phyloP scores from a whole-genome alignment of 805 yeast genomes.

The Priceomyces fermenticarens region DNA sequence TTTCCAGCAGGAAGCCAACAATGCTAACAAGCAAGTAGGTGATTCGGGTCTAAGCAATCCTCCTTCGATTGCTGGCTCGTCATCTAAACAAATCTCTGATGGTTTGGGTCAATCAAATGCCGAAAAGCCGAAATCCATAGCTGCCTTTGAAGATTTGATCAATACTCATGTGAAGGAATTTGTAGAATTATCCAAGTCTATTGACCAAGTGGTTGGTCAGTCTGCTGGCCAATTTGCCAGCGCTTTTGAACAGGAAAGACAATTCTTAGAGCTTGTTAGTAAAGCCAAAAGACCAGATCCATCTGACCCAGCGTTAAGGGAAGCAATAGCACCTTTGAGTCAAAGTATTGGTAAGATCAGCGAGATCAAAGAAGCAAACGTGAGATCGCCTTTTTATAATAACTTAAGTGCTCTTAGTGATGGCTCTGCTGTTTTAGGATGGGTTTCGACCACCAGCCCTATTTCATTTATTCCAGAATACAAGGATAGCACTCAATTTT shows the following conservation, averaged over 20 bases:
- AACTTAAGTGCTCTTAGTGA: conserved; percentile 84
- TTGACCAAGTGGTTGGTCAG: conserved; percentile 58
- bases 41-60: too few species aligned
- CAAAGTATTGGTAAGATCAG: conserved; percentile 54
- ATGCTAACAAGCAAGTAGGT: conserved; percentile 1
- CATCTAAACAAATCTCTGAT: conserved; percentile 15
- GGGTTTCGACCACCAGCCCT: conserved; percentile 82
- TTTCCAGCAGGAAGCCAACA: conserved; percentile 60
- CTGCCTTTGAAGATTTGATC: conserved; percentile 55
- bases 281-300: conserved; percentile 64
- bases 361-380: conserved; percentile 69
- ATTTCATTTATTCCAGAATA: conserved; percentile 74
- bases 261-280: conserved; percentile 56
- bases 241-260: conserved; percentile 60
- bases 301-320: conserved; percentile 50
- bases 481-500: conserved; percentile 89
- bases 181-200: conserved; percentile 46
- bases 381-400: conserved; percentile 61
- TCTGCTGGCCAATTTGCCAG: conserved; percentile 47
- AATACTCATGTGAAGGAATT: conserved; percentile 57
- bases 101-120: neutral
- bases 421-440: conserved; percentile 85
- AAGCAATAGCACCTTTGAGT: conserved; percentile 68
- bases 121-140: conserved; percentile 29
- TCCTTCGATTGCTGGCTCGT: conserved; percentile 7